Evolutionary conservation across 2,329 filamentous ascomycete species (phyloP).

Genomic region (Curvularia spicifera): DNA sequence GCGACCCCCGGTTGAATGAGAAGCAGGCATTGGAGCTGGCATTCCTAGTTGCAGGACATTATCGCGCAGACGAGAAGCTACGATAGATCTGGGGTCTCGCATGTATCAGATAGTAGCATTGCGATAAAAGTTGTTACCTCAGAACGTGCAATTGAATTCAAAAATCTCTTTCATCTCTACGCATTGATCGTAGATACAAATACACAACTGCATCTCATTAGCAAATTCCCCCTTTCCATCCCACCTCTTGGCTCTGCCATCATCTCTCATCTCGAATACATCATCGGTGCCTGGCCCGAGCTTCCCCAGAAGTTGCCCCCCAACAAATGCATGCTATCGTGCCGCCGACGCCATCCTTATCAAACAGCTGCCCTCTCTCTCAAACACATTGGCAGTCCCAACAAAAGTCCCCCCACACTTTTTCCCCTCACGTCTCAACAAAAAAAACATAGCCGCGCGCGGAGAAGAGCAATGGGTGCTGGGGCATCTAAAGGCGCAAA

Average conservation of each 20-base stretch:
- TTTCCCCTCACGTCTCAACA: conserved; percentile 1
- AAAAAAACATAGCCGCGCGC: neutral
- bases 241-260: neutral
- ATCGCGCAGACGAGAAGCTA: conserved; percentile 55
- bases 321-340: conserved; percentile 25
- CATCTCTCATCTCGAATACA: conserved; percentile 5
- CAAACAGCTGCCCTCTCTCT: neutral
- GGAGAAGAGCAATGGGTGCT: conserved; percentile 58
- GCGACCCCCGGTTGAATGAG: conserved; percentile 93
- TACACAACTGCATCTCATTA: neutral
- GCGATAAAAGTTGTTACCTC: neutral
- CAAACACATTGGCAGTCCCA: neutral
- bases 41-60: conserved; percentile 89
- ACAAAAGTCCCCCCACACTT: neutral
- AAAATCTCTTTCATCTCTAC: neutral
- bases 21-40: conserved; percentile 96
- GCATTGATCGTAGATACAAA: neutral
- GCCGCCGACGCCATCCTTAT: conserved; percentile 10
- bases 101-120: neutral
- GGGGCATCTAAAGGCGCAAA: conserved; percentile 63
- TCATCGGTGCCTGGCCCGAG: conserved; percentile 15
- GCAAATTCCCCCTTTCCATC: conserved; percentile 1
- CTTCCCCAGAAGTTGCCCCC: conserved; percentile 9
- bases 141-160: neutral
- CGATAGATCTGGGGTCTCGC: conserved; percentile 1